Base-by-base conservation (phyloP, 2,329 filamentous ascomycete genomes). In the Alternaria panax region DNA sequence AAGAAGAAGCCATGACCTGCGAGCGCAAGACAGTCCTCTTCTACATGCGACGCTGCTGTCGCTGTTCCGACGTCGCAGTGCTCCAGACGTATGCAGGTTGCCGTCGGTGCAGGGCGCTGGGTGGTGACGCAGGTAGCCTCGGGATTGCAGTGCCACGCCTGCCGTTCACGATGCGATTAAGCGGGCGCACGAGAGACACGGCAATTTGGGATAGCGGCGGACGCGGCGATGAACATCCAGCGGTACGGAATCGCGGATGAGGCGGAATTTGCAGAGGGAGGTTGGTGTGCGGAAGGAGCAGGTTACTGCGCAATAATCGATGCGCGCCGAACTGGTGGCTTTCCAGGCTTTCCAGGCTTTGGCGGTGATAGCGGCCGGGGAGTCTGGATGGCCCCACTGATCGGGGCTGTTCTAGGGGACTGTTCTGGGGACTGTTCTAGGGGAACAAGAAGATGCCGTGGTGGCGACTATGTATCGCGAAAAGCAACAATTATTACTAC, bases 121-220 rank as follows among this genome's bases (percentile, higher is more conserved):
- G 56, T 59, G 63, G 69, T 70, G 70, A 71, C 67, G 71, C 71
- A 73, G 67, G 62, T 41, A 65, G 62, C 67, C 64, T 64, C 47
- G 34, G 57, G 47, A 50, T 28, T 32, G 63, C 52, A 57, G 62
- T 57, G 71, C 68, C 65, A 69, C 69, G 63, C 45, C 24, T 30
- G 51, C 28, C 48, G 64, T 66, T 70, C 62, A 61, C 52, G 47
- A 50, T 56, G 43, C 41, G 51, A 55, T 34, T 40, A 11, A 36
- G 50, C 38, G 20, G 52, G 46, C 28, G 55, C 57, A 48, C 50
- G 28, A 46, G 40, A 18, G 43, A 54, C 36, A 45, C 57, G 52
- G 51, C 46, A 48, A 40, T 58, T 40, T 7, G 7, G 32, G 55
- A 9, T 27, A 52, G 42, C 28, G 43, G 45, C 32, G 47, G 52